These are phyloP conservation scores for Botryotinia calthae DNA, from an alignment of 2,329 filamentous ascomycete species.

Conservation along the genomic window DNA sequence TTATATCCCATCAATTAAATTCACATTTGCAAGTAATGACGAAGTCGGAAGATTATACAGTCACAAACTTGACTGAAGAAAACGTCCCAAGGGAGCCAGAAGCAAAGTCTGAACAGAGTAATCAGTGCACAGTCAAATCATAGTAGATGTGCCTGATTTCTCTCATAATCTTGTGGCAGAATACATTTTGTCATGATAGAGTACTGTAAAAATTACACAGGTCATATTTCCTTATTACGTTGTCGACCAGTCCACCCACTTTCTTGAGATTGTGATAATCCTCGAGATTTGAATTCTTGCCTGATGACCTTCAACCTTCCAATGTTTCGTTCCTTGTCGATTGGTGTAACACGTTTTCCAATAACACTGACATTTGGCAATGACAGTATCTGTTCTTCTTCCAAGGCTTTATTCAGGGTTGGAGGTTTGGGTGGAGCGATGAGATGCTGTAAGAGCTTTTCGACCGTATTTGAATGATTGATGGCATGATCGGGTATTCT, in stretches of 20 bases:
- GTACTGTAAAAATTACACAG: slow-evolving; percentile 9
- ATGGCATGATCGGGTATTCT: slow-evolving; percentile 71
- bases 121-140: not conserved
- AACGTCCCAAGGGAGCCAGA: not conserved
- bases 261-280: slow-evolving; percentile 48
- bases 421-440: slow-evolving; percentile 53
- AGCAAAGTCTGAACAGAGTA: not conserved
- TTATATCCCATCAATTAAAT: not conserved
- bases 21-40: not conserved
- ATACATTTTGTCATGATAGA: not conserved
- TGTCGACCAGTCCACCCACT: not conserved
- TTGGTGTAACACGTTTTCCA: slow-evolving; percentile 61
- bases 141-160: not conserved
- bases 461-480: slow-evolving; percentile 52
- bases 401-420: slow-evolving; percentile 63
- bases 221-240: not conserved
- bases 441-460: slow-evolving; percentile 54
- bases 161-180: not conserved
- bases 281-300: slow-evolving; percentile 62
- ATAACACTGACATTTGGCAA: slow-evolving; percentile 71
- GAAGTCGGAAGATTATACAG: not conserved
- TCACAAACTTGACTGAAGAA: not conserved
- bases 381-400: slow-evolving; percentile 45
- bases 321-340: slow-evolving; percentile 67
- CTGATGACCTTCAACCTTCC: slow-evolving; percentile 81